Evolutionary conservation across 2,329 filamentous ascomycete genomes (phyloP), one percentile per base, ranked within the genome.

Genomic region (Trematosphaeria pertusa): DNA sequence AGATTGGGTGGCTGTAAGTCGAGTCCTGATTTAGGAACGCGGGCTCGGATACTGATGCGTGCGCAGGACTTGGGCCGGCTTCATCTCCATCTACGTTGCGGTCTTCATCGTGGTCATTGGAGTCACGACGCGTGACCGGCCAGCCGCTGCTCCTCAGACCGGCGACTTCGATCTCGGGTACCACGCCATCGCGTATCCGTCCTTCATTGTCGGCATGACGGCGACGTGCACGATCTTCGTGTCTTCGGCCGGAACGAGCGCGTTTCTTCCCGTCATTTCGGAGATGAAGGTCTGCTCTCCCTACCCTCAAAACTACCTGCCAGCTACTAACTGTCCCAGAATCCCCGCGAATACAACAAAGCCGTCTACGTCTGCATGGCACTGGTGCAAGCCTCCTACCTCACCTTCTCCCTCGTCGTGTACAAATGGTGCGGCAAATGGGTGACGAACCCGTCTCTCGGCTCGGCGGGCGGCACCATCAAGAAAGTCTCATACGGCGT

Each of bases 401-500:
- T 85, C 10, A 75, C 77, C 26, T 83, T 85, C 58, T 75, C 75
- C 28, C 72, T 86, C 5, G 80, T 85, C 3, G 79, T 86, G 4
- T 86, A 86, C 67, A 73, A 75, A 34, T 86, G 76, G 73, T 85
- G 82, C 54, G 85, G 84, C 3, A 72, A 81, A 50, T 87, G 80
- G 78, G 82, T 87, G 4, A 81, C 84, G 0, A 81, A 78, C 3
- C 85, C 85, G 0, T 82, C 83, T 1, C 76, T 87, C 0, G 84
- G 84, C 12, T 83, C 78, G 28, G 84, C 84, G 0, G 84, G 84
- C 8, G 72, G 74, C 3, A 78, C 75, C 0, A 73, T 87, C 54
- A 86, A 87, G 70, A 85, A 82, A 63, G 75, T 86, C 0, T 70
- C 81, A 0, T 87, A 86, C 55, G 84, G 83, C 2, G 73, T 87